A percentile compares a stretch with the other conserved stretches of the same genome.
Evolutionary conservation across 495 filamentous ascomycete species (phyloP).

Genomic region (Tuber borchii): DNA sequence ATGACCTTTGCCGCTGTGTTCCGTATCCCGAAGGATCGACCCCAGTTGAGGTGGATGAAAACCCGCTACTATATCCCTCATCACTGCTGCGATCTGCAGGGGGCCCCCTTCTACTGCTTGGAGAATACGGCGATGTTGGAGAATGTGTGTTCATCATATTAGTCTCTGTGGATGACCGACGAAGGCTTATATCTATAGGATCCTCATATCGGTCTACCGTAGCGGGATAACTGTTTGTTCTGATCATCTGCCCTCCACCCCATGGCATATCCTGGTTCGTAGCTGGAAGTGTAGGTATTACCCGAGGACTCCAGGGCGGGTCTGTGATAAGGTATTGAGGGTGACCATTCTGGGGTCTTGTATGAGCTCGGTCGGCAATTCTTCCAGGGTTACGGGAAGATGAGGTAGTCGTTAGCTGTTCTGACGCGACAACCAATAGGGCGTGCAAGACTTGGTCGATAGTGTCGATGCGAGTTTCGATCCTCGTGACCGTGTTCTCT

Average conservation of each 20-base stretch:
- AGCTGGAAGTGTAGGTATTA: conserved; percentile 1
- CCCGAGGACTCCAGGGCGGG: not conserved
- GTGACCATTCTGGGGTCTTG: not conserved
- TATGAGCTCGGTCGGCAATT: not conserved
- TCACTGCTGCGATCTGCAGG: not conserved
- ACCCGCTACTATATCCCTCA: not conserved
- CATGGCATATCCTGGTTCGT: not conserved
- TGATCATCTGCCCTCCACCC: conserved; percentile 6
- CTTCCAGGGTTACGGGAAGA: conserved; percentile 4
- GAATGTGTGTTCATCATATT: not conserved
- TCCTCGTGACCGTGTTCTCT: conserved; percentile 17
- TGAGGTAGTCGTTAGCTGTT: conserved; percentile 14
- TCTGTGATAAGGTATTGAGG: conserved; percentile 3
- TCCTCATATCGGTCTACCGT: not conserved
- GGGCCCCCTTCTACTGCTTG: not conserved
- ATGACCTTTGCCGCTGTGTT: not conserved
- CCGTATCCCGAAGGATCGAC: not conserved
- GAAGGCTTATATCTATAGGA: not conserved
- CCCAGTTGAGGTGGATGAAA: not conserved
- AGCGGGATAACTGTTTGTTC: not conserved
- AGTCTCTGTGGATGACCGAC: conserved; percentile 10
- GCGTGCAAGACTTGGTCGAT: conserved; percentile 26
- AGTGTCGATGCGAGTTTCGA: conserved; percentile 25
- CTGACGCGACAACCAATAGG: conserved; percentile 20
- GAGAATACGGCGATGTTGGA: not conserved